Percentiles rank a stretch among this genome's conserved stretches.
Evolutionary conservation across 345 rosid species (phyloP).

Genomic region (Populus davidiana): DNA sequence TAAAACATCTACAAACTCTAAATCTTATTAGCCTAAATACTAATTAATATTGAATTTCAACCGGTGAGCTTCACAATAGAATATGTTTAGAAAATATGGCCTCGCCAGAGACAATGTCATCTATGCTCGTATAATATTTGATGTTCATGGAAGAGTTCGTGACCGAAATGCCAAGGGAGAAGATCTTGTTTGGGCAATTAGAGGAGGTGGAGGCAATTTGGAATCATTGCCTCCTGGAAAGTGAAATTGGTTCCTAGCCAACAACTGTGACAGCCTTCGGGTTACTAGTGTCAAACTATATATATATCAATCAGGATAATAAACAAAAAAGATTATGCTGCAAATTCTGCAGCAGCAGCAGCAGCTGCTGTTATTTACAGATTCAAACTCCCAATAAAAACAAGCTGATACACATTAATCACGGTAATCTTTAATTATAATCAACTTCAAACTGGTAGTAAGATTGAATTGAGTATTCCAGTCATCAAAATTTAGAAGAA

Average conservation of each 20-base stretch:
- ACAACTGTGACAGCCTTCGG: constrained; percentile 48
- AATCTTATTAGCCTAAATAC: no score
- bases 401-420: no score
- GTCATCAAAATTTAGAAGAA: no score
- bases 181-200: constrained; percentile 33
- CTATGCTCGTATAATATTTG: constrained; percentile 52
- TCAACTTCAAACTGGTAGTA: no score
- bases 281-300: constrained; percentile 21
- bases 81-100: constrained; percentile 72
- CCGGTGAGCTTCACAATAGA: constrained; percentile 54
- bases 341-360: no score
- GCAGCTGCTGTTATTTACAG: no score
- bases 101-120: constrained; percentile 68
- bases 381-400: no score
- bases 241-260: constrained; percentile 56
- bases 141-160: constrained; percentile 45
- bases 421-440: no score
- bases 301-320: no score
- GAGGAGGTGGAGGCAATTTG: constrained; percentile 44
- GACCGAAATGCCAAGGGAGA: constrained; percentile 60
- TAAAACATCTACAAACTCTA: no score
- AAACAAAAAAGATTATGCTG: no score
- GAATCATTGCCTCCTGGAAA: constrained; percentile 58
- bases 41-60: not conserved
- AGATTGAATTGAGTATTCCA: no score